phyloP scores from a whole-genome alignment of 371 early-diverging fungal genomes.

The Dinochytrium kinnereticum region DNA sequence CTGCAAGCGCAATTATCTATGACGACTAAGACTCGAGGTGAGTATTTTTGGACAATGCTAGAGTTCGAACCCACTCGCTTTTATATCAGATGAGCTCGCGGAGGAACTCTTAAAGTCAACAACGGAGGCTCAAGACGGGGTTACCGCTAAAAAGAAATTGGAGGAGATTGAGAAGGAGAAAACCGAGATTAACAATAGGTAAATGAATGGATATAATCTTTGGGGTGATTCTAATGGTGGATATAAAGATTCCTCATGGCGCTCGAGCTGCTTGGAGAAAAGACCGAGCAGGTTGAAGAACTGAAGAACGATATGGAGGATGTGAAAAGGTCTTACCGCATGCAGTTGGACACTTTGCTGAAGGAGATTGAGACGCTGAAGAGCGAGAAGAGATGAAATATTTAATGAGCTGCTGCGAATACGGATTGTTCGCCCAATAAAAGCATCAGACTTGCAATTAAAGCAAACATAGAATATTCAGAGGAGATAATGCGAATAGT shows the following conservation, averaged over 20 bases:
- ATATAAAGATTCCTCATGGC: slow-evolving; percentile 70
- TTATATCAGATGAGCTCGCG: slow-evolving; percentile 69
- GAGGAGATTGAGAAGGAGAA: slow-evolving; percentile 24
- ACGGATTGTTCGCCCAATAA: no score
- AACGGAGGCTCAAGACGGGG: slow-evolving; percentile 59
- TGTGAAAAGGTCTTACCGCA: slow-evolving; percentile 76
- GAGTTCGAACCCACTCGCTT: no score
- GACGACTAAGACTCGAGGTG: slow-evolving; percentile 67
- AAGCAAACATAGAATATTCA: no score
- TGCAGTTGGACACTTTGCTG: slow-evolving; percentile 75
- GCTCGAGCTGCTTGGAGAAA: slow-evolving; percentile 86
- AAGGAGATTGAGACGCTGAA: slow-evolving; percentile 30
- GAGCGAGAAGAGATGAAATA: background rate
- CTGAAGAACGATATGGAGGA: slow-evolving; percentile 80
- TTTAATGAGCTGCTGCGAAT: no score
- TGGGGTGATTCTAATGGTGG: background rate
- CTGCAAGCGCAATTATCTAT: slow-evolving; percentile 71
- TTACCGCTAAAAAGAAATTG: slow-evolving; percentile 8
- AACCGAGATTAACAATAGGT: slow-evolving; percentile 52
- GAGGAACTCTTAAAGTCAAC: slow-evolving; percentile 73
- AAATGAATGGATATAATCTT: no score
- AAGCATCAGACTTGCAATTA: no score
- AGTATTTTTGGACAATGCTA: background rate
- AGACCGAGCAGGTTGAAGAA: slow-evolving; percentile 85
- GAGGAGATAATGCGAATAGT: no score